Base-by-base conservation (phyloP, 192 early-diverging fungal species). In the Spinellus fusiger region DNA sequence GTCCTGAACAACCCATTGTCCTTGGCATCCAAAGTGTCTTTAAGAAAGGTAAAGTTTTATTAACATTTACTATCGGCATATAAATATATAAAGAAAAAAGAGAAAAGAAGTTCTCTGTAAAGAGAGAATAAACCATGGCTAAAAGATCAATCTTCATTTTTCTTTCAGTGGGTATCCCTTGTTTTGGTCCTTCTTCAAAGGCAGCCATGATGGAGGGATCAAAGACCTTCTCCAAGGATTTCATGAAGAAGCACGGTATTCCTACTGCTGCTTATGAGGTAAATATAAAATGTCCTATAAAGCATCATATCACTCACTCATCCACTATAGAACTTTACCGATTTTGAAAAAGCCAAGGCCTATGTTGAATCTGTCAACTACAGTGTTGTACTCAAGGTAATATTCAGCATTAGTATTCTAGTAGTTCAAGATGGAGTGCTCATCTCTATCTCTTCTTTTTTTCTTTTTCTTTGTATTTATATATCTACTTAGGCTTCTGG, bases 211-310 rank as follows among this genome's bases (percentile, higher is more conserved):
- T 99, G 74, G 97, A 99, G 75, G 94, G 94, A 3, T 99, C 97
- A 52, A 99, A 99, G 81, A 90, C 94, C 15, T 99, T 97, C 73
- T 90, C 93, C 65, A 99, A 98, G 76, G 89, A 98, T 70, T 99
- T 99, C 69, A 99, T 99, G 97, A 81, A 86, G 76, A 87, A 86
- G 71, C 93, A 99, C 80, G 70, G 80, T 54, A 98, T 99, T 71
- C 95, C 97, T 5, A 99, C 97, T 1, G 97, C 97, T 4, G 84
- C 83, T 20, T 98, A 95, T 79, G 73, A 83, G 68, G 80, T 80
- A 67, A 69, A 57, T 32, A 49, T 61, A 47, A 3, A 59, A 47
- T 32, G 5, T 7, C 27, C 25, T 3, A 22, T 57, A 5, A 57
- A 63, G 49, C 52, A 48, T 28, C 64, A 25, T 64, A 56, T 70